These are phyloP conservation scores for Yamadazyma aaseri DNA, from an alignment of 1,139 yeast genomes.

Conservation along the genomic window DNA sequence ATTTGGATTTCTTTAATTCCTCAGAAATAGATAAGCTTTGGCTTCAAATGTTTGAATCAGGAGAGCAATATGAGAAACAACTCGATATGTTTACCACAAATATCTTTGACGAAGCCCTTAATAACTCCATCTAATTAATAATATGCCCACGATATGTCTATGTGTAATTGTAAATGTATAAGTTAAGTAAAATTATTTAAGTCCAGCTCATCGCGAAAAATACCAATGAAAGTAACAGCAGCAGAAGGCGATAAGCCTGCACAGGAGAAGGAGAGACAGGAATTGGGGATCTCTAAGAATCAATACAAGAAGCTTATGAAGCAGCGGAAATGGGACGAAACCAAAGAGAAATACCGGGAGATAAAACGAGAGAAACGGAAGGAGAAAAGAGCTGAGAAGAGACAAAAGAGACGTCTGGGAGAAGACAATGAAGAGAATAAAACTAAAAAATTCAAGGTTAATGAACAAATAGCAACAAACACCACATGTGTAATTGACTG, in stretches of 20 bases:
- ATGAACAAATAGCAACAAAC: slow-evolving; percentile 44
- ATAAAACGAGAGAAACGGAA: slow-evolving; percentile 55
- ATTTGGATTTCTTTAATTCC: slow-evolving; percentile 27
- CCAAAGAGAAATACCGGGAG: slow-evolving; percentile 56
- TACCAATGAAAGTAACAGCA: slow-evolving; percentile 2
- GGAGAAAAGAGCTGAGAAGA: slow-evolving; percentile 34
- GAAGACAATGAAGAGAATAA: slow-evolving; percentile 16
- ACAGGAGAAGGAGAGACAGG: slow-evolving; percentile 12
- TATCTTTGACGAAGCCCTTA: slow-evolving; percentile 8
- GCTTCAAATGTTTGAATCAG: slow-evolving; percentile 37
- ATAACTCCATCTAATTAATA: no score
- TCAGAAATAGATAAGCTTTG: slow-evolving; percentile 41
- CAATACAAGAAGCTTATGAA: slow-evolving; percentile 77
- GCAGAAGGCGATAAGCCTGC: slow-evolving; percentile 12
- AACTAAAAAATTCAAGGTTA: slow-evolving; percentile 33
- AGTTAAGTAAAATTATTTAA: no score
- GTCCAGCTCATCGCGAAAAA: background rate
- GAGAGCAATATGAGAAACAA: slow-evolving; percentile 19
- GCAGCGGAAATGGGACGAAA: slow-evolving; percentile 59
- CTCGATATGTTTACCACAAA: slow-evolving; percentile 9
- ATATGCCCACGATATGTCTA: no score
- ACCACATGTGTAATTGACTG: slow-evolving; percentile 75
- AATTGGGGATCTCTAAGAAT: slow-evolving; percentile 46
- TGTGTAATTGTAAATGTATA: no score
- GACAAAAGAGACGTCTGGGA: slow-evolving; percentile 14